Conservation (phyloP, 345 rosid species). For the Salix arbutifolia region DNA sequence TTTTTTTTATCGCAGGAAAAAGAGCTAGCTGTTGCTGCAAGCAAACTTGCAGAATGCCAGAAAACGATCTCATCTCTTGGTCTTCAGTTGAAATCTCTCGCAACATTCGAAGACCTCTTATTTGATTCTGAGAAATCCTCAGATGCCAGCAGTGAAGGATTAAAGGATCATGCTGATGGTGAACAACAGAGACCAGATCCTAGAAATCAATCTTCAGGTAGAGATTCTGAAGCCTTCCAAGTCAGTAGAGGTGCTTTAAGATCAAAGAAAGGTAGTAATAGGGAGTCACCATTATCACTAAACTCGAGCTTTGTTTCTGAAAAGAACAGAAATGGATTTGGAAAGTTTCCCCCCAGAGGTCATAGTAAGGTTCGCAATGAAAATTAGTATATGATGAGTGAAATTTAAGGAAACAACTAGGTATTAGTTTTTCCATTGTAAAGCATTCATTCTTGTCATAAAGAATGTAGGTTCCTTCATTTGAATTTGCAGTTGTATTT, state of each 20-base stretch:
- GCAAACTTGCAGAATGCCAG: slow-evolving; percentile 77
- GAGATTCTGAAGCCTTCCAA: slow-evolving; percentile 8
- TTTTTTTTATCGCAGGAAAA: slow-evolving; percentile 42
- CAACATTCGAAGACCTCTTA: slow-evolving; percentile 54
- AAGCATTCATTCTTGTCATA: background rate
- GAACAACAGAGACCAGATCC: slow-evolving; percentile 11
- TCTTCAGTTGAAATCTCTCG: slow-evolving; percentile 56
- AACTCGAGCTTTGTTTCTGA: slow-evolving; percentile 10
- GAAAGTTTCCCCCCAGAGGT: slow-evolving; percentile 22
- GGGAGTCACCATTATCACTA: background rate
- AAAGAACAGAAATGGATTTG: slow-evolving; percentile 22
- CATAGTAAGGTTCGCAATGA: slow-evolving; percentile 11
- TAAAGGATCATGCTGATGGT: slow-evolving; percentile 9
- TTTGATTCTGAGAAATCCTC: slow-evolving; percentile 31
- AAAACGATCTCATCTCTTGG: slow-evolving; percentile 76
- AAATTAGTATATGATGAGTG: background rate
- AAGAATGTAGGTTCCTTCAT: background rate
- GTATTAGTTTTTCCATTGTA: background rate
- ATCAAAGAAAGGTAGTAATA: background rate
- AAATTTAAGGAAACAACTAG: background rate
- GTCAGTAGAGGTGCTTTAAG: background rate
- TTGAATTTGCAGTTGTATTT: background rate
- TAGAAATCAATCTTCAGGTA: slow-evolving; percentile 11
- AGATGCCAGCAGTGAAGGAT: slow-evolving; percentile 16
- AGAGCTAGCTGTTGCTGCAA: slow-evolving; percentile 66